Conservation (phyloP, 129 eudicot species). For the Helianthus tuberosus region DNA sequence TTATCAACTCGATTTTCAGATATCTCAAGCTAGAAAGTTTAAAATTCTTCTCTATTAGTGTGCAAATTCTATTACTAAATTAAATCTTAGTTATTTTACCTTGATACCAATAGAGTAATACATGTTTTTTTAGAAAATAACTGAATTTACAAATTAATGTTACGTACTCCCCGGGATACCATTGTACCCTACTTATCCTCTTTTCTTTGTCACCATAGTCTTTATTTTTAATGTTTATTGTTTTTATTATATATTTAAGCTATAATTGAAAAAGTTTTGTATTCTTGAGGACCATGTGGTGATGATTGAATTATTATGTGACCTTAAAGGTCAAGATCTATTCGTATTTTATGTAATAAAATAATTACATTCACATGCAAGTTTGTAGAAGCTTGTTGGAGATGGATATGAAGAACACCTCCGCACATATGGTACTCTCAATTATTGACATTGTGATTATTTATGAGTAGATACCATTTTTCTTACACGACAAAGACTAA, state of each 20-base stretch:
- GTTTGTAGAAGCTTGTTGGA: slow-evolving; percentile 14
- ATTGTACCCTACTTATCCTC: not conserved
- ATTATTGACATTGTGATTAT: slow-evolving; percentile 20
- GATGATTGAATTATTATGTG: slow-evolving; percentile 31
- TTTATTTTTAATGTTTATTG: not conserved
- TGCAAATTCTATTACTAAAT: too few relatives aligned
- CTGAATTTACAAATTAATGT: not conserved
- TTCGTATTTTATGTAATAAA: slow-evolving; percentile 22
- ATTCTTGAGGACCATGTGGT: slow-evolving; percentile 29
- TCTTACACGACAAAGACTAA: slow-evolving; percentile 22
- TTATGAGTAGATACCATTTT: slow-evolving; percentile 22
- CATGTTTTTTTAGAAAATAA: not conserved
- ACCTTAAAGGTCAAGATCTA: slow-evolving; percentile 40
- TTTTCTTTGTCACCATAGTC: slow-evolving; percentile 5
- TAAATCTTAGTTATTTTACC: not conserved
- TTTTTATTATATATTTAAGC: slow-evolving; percentile 4
- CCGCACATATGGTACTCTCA: slow-evolving; percentile 21
- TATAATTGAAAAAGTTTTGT: slow-evolving; percentile 12
- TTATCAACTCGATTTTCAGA: too few relatives aligned
- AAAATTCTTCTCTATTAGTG: not conserved
- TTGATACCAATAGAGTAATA: not conserved
- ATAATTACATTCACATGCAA: slow-evolving; percentile 35
- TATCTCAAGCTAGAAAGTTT: not conserved
- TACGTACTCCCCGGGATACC: not conserved
- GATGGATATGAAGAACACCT: slow-evolving; percentile 26